phyloP scores from a whole-genome alignment of 495 filamentous ascomycete genomes.

The Neurospora sp. region DNA sequence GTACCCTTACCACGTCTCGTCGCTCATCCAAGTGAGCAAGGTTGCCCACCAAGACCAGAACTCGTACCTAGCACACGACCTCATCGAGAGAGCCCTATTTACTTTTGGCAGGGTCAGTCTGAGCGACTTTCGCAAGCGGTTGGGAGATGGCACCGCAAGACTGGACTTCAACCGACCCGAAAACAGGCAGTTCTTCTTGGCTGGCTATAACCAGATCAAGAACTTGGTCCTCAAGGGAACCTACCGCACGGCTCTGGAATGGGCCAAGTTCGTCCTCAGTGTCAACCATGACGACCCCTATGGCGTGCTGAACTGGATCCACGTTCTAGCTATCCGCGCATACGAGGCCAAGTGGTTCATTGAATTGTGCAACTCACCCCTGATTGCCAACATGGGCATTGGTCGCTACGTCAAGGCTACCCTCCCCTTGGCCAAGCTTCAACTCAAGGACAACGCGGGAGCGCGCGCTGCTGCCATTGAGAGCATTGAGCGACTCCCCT shows the following conservation, averaged over 20 bases:
- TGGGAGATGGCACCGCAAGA: slow-evolving; percentile 70
- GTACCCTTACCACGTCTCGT: slow-evolving; percentile 79
- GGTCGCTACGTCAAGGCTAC: slow-evolving; percentile 62
- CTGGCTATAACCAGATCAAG: slow-evolving; percentile 76
- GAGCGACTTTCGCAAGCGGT: slow-evolving; percentile 61
- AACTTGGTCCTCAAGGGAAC: slow-evolving; percentile 85
- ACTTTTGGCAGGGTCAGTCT: slow-evolving; percentile 80
- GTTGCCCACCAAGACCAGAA: slow-evolving; percentile 85
- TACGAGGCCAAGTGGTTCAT: slow-evolving; percentile 68
- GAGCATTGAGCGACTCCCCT: slow-evolving; percentile 66
- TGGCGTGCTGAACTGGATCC: slow-evolving; percentile 63
- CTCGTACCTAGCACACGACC: slow-evolving; percentile 70
- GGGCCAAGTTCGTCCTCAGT: slow-evolving; percentile 73
- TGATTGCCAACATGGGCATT: slow-evolving; percentile 29
- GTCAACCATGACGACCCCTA: slow-evolving; percentile 79
- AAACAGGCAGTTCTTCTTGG: slow-evolving; percentile 88
- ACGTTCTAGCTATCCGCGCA: slow-evolving; percentile 73
- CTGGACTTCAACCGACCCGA: slow-evolving; percentile 70
- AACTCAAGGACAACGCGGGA: slow-evolving; percentile 51
- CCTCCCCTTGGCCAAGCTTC: slow-evolving; percentile 59
- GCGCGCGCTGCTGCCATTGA: slow-evolving; percentile 51
- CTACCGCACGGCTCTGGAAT: slow-evolving; percentile 85
- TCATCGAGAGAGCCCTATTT: slow-evolving; percentile 87
- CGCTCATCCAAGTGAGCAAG: slow-evolving; percentile 84
- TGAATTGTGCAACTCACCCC: slow-evolving; percentile 51